Conservation (phyloP, 2,329 filamentous ascomycete genomes). For the Fusarium concolor region DNA sequence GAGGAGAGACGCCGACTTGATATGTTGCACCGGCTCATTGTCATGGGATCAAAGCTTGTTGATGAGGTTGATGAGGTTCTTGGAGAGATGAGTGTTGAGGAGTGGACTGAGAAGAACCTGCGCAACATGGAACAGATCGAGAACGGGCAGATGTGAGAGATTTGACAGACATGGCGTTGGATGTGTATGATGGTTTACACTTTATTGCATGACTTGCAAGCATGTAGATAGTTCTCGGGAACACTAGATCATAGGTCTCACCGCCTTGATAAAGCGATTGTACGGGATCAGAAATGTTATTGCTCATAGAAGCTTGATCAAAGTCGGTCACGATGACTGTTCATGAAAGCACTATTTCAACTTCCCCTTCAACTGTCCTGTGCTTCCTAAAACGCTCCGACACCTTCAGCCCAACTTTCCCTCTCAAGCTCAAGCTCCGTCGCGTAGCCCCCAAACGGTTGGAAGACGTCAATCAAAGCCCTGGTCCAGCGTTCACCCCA, state of each 20-base stretch:
- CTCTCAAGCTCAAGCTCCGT: neutral
- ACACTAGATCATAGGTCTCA: too few relatives aligned
- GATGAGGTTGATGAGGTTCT: neutral
- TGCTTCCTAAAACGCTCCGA: too few relatives aligned
- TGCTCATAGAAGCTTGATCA: too few relatives aligned
- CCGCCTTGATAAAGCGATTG: too few relatives aligned
- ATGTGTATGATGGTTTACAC: neutral
- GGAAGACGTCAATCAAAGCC: neutral
- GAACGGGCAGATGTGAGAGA: neutral
- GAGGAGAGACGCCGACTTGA: neutral
- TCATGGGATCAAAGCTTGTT: neutral
- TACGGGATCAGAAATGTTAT: too few relatives aligned
- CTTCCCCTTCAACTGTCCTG: too few relatives aligned
- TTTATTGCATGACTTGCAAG: neutral
- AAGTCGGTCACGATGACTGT: too few relatives aligned
- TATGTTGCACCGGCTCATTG: neutral
- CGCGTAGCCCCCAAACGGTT: neutral
- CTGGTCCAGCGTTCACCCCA: neutral
- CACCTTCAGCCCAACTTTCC: neutral
- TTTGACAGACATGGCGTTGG: neutral
- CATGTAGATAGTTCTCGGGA: neutral
- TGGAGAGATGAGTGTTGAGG: neutral
- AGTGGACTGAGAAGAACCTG: neutral
- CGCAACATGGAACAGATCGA: neutral
- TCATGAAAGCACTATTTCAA: too few relatives aligned